phyloP scores from a whole-genome alignment of 2,329 filamentous ascomycete species.

The Xylariaceae sp. region DNA sequence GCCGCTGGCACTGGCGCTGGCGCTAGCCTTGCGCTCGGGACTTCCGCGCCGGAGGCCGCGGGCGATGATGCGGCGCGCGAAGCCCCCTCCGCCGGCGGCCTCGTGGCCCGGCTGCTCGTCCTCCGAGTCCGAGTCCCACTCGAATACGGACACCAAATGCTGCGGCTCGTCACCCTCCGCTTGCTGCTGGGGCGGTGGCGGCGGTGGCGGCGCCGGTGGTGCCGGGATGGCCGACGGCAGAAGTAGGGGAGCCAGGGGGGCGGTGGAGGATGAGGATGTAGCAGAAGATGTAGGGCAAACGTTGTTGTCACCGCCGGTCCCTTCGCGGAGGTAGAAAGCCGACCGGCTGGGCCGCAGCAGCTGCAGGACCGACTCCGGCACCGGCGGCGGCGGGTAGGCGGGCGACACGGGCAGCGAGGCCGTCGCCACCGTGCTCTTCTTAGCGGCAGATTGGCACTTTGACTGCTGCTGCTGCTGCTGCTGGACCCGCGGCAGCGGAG shows the following conservation, averaged over 20 bases:
- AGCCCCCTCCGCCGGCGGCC: conserved; percentile 13
- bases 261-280: conserved; percentile 13
- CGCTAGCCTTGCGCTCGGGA: conserved; percentile 10
- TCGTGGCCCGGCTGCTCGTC: conserved; percentile 24
- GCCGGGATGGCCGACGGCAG: conserved; percentile 8
- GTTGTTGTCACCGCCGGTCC: conserved; percentile 2
- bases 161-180: conserved; percentile 13
- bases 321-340: conserved; percentile 19
- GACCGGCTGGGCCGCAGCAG: conserved; percentile 16
- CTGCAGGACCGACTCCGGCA: conserved; percentile 7
- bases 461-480: conserved; percentile 2
- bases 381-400: conserved; percentile 15
- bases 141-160: conserved; percentile 37
- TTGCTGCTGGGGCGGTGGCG: conserved; percentile 12
- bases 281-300: conserved; percentile 2
- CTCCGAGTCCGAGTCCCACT: conserved; percentile 35
- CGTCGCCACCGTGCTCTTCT: too few relatives aligned
- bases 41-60: conserved; percentile 31
- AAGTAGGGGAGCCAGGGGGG: conserved; percentile 13
- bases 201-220: conserved; percentile 14
- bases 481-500: conserved; percentile 7
- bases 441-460: too few relatives aligned
- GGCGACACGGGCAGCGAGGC: conserved; percentile 19
- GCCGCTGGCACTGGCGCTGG: too few relatives aligned
- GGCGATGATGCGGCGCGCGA: conserved; percentile 32